Conservation (phyloP, 441 rosid genomes). For the Biscutella laevigata region DNA sequence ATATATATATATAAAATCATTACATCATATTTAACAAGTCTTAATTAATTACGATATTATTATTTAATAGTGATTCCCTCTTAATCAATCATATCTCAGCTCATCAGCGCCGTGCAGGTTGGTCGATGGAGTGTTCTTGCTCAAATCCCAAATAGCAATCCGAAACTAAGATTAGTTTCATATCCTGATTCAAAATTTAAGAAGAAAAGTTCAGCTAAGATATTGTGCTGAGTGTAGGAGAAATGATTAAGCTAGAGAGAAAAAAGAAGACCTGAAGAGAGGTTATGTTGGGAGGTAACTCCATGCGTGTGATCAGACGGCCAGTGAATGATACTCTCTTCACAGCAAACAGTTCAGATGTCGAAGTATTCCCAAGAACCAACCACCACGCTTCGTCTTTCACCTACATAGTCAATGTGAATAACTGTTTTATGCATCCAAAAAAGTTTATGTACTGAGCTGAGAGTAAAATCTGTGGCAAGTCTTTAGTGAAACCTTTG, state of each 20-base stretch:
- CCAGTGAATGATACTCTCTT: conserved; percentile 81
- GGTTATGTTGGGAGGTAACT: conserved; percentile 31
- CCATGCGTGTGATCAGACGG: conserved; percentile 61
- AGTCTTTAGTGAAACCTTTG: conserved; percentile 49
- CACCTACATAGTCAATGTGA: conserved; percentile 29
- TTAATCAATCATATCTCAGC: not conserved
- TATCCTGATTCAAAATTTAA: conserved; percentile 43
- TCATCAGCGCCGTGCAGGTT: conserved; percentile 27
- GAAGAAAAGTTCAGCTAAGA: not conserved
- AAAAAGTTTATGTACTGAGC: not conserved
- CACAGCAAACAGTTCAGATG: conserved; percentile 68
- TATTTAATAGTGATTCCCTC: not conserved
- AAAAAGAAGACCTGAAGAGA: conserved; percentile 13
- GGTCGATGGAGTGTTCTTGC: conserved; percentile 64
- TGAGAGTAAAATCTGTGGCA: not conserved
- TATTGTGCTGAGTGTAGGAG: not conserved
- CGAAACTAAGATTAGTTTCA: conserved; percentile 64
- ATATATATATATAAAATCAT: no score
- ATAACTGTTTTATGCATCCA: no score
- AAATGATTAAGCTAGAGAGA: not conserved
- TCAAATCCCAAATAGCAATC: conserved; percentile 93
- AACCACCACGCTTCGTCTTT: conserved; percentile 99
- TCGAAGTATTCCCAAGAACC: conserved; percentile 63
- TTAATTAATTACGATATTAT: not conserved
- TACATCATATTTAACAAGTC: no score